These are phyloP conservation scores for Pouteria glomerata DNA, from an alignment of 148 eudicot species.

Conservation along the genomic window DNA sequence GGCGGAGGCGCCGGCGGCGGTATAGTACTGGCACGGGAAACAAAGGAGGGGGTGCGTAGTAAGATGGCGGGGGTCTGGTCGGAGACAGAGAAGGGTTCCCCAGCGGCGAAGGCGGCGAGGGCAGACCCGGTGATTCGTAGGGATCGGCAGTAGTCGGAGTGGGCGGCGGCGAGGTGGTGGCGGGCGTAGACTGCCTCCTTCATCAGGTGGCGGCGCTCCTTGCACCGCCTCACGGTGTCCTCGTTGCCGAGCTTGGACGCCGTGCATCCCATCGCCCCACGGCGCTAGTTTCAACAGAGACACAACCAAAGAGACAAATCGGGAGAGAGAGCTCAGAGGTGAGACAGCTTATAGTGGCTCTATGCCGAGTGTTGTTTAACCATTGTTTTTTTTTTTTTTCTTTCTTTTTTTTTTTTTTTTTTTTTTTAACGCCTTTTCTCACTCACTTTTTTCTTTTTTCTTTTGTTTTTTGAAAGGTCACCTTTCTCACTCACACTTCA, in stretches of 20 bases:
- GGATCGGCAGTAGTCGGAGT: constrained; percentile 86
- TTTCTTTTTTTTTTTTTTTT: too few species aligned
- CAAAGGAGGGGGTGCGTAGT: constrained; percentile 35
- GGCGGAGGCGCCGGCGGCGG: constrained; percentile 5
- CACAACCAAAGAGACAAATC: not conserved
- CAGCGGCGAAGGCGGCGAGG: constrained; percentile 69
- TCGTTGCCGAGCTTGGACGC: constrained; percentile 91
- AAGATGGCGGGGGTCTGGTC: constrained; percentile 68
- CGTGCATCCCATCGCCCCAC: constrained; percentile 69
- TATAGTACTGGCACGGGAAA: constrained; percentile 8
- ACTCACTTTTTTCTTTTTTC: too few species aligned
- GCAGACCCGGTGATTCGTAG: constrained; percentile 77
- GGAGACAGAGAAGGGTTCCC: constrained; percentile 77
- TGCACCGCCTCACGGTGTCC: constrained; percentile 96
- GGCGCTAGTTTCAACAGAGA: not conserved
- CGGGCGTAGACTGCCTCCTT: constrained; percentile 85
- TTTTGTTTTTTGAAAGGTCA: too few species aligned
- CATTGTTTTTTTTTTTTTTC: not conserved
- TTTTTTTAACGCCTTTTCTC: too few species aligned
- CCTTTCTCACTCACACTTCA: too few species aligned
- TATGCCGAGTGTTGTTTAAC: not conserved
- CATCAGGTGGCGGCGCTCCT: constrained; percentile 82
- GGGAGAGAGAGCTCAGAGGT: constrained; percentile 1
- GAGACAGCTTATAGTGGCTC: not conserved
- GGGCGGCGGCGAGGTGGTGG: constrained; percentile 97